phyloP scores from a whole-genome alignment of 306 rosid species.

The Fagus crenata region DNA sequence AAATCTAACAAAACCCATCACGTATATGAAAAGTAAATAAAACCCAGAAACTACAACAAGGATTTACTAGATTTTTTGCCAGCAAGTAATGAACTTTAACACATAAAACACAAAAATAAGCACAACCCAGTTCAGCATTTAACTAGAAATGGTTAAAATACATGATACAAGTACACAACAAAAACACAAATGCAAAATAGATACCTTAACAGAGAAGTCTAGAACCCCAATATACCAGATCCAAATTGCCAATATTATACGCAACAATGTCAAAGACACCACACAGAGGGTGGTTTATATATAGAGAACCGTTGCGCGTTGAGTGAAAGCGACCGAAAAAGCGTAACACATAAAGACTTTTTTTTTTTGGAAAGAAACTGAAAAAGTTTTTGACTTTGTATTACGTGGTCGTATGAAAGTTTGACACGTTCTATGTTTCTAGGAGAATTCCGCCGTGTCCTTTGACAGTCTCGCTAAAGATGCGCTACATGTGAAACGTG shows the following conservation, averaged over 20 bases:
- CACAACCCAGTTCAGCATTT: background rate
- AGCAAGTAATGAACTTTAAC: background rate
- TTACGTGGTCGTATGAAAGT: constrained; percentile 1
- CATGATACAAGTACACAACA: background rate
- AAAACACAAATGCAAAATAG: background rate
- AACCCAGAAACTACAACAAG: background rate
- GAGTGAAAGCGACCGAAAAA: background rate
- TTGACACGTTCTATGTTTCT: constrained; percentile 2
- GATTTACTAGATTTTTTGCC: background rate
- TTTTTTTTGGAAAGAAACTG: background rate
- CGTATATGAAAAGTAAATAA: background rate
- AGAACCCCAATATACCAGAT: constrained; percentile 19
- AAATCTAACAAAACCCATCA: background rate
- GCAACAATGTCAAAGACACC: background rate
- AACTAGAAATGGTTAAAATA: background rate
- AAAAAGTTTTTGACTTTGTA: constrained; percentile 1
- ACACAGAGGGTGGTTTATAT: background rate
- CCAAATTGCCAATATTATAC: background rate
- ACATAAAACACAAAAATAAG: background rate
- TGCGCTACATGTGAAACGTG: no score
- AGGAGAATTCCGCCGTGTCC: background rate
- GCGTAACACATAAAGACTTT: background rate
- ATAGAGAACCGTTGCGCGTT: background rate
- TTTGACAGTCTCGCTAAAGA: background rate
- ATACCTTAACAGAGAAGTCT: background rate